Base-by-base conservation (phyloP, 495 filamentous ascomycete species). In the Parathielavia hyrcaniae region DNA sequence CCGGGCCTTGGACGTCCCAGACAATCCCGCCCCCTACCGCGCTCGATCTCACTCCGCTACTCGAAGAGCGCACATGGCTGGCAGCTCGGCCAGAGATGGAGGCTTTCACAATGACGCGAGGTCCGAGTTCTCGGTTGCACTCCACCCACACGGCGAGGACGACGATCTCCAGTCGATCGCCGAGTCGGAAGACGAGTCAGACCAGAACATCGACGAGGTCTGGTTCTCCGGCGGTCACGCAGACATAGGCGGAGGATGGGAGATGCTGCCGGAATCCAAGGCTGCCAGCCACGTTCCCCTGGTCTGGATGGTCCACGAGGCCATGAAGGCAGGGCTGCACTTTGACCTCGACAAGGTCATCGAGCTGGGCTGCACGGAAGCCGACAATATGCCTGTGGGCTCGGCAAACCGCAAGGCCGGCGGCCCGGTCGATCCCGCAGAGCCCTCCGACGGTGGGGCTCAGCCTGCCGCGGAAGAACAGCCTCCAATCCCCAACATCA, bases 181-280 rank as follows among this genome's bases (percentile, higher is more conserved):
- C n/a, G 79, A 78, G 4, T 75, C 73, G 0, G 84, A 84, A 36
- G 84, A 87, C 19, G 77, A 79, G 0, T 70, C 65, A 1, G 77
- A 81, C 20, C 87, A 91, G 61, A 86, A 92, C 63, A 86, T 93
- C 55, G 83, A 88, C 63, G 88, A 91, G 60, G 76, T 91, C 11
- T 93, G 89, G 89, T 95, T 93, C 66, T 79, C 87, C 0, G 89
- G 89, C 40, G 83, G 85, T 36, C 90, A 95, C 64, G 89, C 81
- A 11, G 90, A 95, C 61, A 83, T 95, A 32, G 90, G 90, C 16
- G 90, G 90, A 22, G 90, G 90, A 1, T 95, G 90, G 90, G 83
- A 83, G 53, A 70, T 86, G 5, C 60, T 73, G 0, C 64, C 71
- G 0, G 83, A 77, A 1, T 80, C 84, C 66, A 74, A 78, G 45